These are phyloP conservation scores for Saturnispora sekii DNA, from an alignment of 805 yeast species.

Conservation along the genomic window DNA sequence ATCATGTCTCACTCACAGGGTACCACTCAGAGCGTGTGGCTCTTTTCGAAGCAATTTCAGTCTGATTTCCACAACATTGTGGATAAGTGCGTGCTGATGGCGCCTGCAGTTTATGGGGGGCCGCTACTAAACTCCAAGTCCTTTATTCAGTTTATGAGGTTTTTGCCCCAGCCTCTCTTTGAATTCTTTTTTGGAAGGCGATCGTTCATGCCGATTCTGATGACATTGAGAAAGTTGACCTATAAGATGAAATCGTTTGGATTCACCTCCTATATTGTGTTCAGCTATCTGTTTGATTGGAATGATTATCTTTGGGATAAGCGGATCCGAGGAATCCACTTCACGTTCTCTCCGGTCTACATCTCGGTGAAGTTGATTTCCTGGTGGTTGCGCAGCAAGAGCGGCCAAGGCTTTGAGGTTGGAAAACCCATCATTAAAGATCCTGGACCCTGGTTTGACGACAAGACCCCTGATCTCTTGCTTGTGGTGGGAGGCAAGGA, in stretches of 20 bases:
- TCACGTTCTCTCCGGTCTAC: conserved; percentile 77
- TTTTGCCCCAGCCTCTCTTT: conserved; percentile 34
- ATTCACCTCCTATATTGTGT: conserved; percentile 64
- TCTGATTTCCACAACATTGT: conserved; percentile 32
- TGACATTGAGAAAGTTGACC: conserved; percentile 41
- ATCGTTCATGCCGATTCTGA: conserved; percentile 72
- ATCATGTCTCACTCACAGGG: conserved; percentile 89
- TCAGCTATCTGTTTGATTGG: conserved; percentile 85
- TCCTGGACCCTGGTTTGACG: conserved; percentile 44
- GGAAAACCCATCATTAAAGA: conserved; percentile 43
- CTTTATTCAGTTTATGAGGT: conserved; percentile 56
- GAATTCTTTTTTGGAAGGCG: conserved; percentile 61
- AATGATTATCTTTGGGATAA: conserved; percentile 68
- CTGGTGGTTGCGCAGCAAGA: conserved; percentile 72
- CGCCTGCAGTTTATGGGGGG: conserved; percentile 93
- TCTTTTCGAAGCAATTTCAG: conserved; percentile 46
- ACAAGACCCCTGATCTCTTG: conserved; percentile 47
- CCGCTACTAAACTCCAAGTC: conserved; percentile 50
- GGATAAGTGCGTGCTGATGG: conserved; percentile 62
- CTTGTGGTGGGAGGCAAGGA: conserved; percentile 69
- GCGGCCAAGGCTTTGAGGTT: conserved; percentile 35
- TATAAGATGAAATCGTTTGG: conserved; percentile 49
- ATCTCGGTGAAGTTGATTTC: conserved; percentile 74
- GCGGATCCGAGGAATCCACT: conserved; percentile 58
- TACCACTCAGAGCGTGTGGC: conserved; percentile 72